phyloP scores from a whole-genome alignment of 2,329 filamentous ascomycete species.

The Sporothrix dimorphospora region DNA sequence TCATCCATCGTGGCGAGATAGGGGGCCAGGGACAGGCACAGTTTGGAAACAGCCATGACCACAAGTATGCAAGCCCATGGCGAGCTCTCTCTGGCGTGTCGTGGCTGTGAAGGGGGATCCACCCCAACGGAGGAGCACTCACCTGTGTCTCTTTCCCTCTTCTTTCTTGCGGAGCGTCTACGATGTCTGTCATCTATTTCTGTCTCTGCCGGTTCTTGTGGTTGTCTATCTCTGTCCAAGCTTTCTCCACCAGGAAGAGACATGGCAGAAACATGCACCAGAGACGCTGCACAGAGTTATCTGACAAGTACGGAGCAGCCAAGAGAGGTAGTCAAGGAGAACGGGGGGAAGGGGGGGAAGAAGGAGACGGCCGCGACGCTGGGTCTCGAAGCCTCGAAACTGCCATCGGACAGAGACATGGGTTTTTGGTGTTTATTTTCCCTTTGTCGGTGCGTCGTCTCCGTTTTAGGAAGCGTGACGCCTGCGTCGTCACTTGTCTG shows the following conservation, averaged over 20 bases:
- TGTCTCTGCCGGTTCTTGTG: background rate
- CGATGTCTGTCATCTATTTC: background rate
- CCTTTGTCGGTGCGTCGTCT: background rate
- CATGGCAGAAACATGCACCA: constrained; percentile 7
- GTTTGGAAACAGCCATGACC: constrained; percentile 5
- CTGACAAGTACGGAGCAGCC: constrained; percentile 6
- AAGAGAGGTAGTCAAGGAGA: background rate
- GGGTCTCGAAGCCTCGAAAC: background rate
- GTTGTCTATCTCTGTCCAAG: background rate
- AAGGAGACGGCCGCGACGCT: background rate
- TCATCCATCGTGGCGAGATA: background rate
- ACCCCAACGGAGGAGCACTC: background rate
- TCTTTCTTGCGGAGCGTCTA: background rate
- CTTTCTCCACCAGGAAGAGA: constrained; percentile 15
- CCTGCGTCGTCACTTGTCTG: background rate
- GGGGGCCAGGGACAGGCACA: background rate
- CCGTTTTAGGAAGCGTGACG: constrained; percentile 11
- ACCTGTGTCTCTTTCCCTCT: too few species aligned
- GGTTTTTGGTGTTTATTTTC: background rate
- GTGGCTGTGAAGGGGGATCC: background rate
- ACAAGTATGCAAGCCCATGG: background rate
- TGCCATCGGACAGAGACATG: background rate
- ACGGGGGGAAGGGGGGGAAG: background rate
- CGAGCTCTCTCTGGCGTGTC: too few species aligned
- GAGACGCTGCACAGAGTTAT: background rate